A percentile compares a stretch with the other conserved stretches of the same genome.
Evolutionary conservation across 768 basidiomycete genomes (phyloP).

Genomic region (Agaricus subrufescens): DNA sequence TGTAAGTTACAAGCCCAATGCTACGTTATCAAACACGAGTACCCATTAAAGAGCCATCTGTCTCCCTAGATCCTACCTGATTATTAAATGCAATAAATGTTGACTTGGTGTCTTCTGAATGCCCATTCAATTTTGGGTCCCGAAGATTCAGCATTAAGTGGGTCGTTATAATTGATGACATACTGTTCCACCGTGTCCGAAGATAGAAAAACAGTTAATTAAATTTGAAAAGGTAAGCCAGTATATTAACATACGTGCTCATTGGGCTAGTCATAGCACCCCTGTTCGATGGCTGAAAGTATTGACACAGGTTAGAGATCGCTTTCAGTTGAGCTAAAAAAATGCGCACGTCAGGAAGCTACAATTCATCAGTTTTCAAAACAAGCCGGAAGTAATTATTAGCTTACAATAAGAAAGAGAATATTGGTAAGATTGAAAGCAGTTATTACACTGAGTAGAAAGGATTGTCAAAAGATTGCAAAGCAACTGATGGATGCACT

Average conservation of each 20-base stretch:
- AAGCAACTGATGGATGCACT: constrained; percentile 3
- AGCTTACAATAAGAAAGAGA: constrained; percentile 11
- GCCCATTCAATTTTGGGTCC: not conserved
- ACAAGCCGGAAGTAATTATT: too few species aligned
- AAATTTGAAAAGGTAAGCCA: not conserved
- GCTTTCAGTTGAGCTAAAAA: too few species aligned
- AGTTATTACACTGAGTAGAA: not conserved
- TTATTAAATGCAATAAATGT: too few species aligned
- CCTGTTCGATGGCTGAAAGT: not conserved
- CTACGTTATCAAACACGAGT: too few species aligned
- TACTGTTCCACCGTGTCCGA: not conserved
- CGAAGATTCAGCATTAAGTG: constrained; percentile 3
- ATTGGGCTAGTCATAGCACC: not conserved
- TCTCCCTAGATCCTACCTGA: too few species aligned
- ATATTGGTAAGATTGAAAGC: constrained; percentile 9
- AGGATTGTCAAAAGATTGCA: not conserved
- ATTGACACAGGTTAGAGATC: too few species aligned
- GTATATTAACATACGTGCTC: not conserved
- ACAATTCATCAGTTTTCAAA: too few species aligned
- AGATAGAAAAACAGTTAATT: not conserved
- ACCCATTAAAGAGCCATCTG: too few species aligned
- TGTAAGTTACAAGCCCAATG: too few species aligned
- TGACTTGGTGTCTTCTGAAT: not conserved
- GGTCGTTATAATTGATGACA: not conserved
- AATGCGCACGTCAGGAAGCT: too few species aligned